Conservation (phyloP, 2,329 filamentous ascomycete genomes). For the Aspergillus tubingensis region DNA sequence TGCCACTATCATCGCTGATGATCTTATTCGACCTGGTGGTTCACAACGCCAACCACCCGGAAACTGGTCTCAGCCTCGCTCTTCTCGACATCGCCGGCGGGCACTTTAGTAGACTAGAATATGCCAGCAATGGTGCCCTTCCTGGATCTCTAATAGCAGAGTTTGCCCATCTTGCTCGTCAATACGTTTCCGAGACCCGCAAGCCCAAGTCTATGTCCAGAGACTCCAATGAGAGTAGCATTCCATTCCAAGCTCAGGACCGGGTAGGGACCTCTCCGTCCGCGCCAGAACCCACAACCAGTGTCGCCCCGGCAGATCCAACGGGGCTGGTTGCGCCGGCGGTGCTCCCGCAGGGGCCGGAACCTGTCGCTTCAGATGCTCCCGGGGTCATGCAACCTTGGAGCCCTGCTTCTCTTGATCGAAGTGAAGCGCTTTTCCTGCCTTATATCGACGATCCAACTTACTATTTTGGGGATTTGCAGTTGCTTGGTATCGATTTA, state of each 20-base stretch:
- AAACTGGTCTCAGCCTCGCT: conserved; percentile 42
- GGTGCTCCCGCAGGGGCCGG: not conserved
- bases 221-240: not conserved
- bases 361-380: not conserved
- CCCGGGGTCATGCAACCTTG: not conserved
- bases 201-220: not conserved
- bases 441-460: not conserved
- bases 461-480: not conserved
- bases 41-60: conserved; percentile 39
- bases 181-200: conserved; percentile 12
- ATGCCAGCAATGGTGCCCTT: conserved; percentile 39
- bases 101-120: conserved; percentile 48
- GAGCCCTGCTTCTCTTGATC: not conserved
- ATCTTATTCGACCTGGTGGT: conserved; percentile 48
- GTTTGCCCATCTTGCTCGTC: conserved; percentile 45
- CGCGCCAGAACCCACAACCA: no score
- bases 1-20: conserved; percentile 43
- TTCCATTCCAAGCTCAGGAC: not conserved
- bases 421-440: not conserved
- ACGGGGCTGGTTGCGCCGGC: no score
- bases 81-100: conserved; percentile 47
- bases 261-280: not conserved
- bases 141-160: conserved; percentile 44
- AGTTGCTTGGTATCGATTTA: not conserved
- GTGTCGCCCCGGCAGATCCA: not conserved